phyloP scores from a whole-genome alignment of 164 flowering plant species.

The Echeveria elegans region DNA sequence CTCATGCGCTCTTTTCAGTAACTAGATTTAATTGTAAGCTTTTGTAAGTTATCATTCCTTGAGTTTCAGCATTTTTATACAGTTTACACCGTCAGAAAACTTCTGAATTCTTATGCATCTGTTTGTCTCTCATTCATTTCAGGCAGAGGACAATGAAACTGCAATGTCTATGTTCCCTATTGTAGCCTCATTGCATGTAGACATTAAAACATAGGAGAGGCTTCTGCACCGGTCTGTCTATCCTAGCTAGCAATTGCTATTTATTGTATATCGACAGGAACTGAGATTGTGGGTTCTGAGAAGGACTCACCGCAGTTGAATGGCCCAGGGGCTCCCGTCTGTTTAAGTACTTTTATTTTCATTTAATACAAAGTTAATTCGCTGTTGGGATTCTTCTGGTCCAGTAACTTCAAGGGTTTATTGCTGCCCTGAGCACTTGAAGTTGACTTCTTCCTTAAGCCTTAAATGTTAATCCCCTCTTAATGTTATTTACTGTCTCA shows the following conservation, averaged over 20 bases:
- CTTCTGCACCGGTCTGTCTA: not conserved
- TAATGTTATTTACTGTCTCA: too few species aligned
- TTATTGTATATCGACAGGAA: not conserved
- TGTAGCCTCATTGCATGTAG: not conserved
- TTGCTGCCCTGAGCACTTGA: not conserved
- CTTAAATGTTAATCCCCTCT: too few species aligned
- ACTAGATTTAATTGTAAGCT: not conserved
- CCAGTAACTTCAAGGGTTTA: not conserved
- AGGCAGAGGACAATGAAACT: not conserved
- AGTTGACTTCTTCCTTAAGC: not conserved
- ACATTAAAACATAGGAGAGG: not conserved
- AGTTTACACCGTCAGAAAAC: not conserved
- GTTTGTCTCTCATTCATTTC: not conserved
- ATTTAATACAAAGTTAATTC: not conserved
- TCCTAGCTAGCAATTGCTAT: not conserved
- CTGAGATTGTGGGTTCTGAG: not conserved
- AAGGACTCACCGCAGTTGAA: not conserved
- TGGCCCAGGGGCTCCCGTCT: not conserved
- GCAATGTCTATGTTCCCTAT: not conserved
- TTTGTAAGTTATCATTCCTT: too few species aligned
- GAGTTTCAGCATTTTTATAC: too few species aligned
- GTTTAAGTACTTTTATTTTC: not conserved
- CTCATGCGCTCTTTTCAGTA: not conserved
- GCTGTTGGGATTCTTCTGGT: not conserved
- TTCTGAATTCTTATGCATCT: not conserved